A percentile compares a stretch with the other conserved stretches of the same genome.
Conservation (phyloP, 2,329 filamentous ascomycete species). For the Neoarthrinium moseri region DNA sequence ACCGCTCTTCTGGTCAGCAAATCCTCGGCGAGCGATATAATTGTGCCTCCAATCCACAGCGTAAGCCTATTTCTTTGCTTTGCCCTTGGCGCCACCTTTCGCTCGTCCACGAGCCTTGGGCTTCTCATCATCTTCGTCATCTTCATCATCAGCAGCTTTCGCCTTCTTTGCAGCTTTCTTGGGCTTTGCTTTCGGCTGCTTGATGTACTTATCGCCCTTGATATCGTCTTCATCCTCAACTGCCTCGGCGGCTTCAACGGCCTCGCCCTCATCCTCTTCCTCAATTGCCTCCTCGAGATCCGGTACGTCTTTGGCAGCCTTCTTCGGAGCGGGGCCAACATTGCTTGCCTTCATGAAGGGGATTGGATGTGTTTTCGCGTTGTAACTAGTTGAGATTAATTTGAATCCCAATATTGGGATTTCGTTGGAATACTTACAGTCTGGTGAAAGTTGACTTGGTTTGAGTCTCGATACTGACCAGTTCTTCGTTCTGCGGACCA, state of each 20-base stretch:
- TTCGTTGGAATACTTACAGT: constrained; percentile 57
- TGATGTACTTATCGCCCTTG: constrained; percentile 95
- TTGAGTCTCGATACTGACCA: constrained; percentile 76
- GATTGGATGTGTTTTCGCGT: constrained; percentile 79
- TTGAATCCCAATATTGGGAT: neutral
- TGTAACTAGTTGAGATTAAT: constrained; percentile 62
- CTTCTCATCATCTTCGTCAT: constrained; percentile 48
- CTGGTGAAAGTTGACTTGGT: constrained; percentile 89
- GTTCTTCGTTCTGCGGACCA: constrained; percentile 75
- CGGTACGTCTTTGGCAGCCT: constrained; percentile 71
- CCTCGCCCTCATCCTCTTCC: constrained; percentile 77
- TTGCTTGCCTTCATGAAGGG: constrained; percentile 94
- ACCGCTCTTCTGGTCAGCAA: too few species aligned
- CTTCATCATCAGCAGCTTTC: constrained; percentile 40
- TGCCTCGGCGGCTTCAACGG: constrained; percentile 54
- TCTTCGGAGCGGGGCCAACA: constrained; percentile 69
- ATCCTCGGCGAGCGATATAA: neutral
- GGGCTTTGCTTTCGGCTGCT: constrained; percentile 73
- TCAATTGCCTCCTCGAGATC: constrained; percentile 97
- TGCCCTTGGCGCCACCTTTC: constrained; percentile 25
- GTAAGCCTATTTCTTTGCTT: constrained; percentile 30
- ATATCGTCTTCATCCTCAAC: constrained; percentile 75
- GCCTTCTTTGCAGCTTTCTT: constrained; percentile 49
- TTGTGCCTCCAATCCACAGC: too few species aligned
- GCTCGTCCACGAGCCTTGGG: constrained; percentile 46